These are phyloP conservation scores for Diaporthe amygdali DNA, from an alignment of 2,329 filamentous ascomycete species.

Conservation along the genomic window DNA sequence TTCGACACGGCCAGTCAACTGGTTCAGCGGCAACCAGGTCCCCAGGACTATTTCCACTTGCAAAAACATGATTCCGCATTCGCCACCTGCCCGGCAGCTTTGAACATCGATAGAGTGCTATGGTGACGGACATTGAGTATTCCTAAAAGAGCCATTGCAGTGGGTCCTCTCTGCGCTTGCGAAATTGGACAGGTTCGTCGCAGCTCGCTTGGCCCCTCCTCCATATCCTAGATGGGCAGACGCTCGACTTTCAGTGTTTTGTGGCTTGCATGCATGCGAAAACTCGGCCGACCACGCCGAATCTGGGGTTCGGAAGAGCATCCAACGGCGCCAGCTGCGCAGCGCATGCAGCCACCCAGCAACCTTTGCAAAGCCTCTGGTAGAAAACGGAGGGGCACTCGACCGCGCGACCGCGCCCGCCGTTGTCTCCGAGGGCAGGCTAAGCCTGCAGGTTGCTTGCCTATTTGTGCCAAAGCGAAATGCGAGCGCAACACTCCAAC, in stretches of 20 bases:
- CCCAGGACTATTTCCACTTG: background rate
- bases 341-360: slow-evolving; percentile 3
- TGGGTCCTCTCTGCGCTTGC: slow-evolving; percentile 4
- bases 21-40: background rate
- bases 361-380: background rate
- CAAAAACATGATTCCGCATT: background rate
- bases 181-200: slow-evolving; percentile 25
- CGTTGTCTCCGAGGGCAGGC: background rate
- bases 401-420: background rate
- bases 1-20: slow-evolving; percentile 3
- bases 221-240: slow-evolving; percentile 1
- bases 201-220: slow-evolving; percentile 19
- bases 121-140: slow-evolving; percentile 3
- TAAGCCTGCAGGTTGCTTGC: background rate
- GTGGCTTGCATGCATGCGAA: slow-evolving; percentile 22
- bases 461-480: background rate
- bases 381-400: background rate
- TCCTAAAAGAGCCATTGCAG: slow-evolving; percentile 1
- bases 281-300: slow-evolving; percentile 7
- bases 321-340: slow-evolving; percentile 11
- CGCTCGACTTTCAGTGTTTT: background rate
- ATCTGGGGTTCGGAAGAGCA: slow-evolving; percentile 18
- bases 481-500: background rate
- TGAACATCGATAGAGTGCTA: background rate
- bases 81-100: slow-evolving; percentile 1